Conservation (phyloP, 176 grass and related monocot genomes). For the Aegilops bicornis region DNA sequence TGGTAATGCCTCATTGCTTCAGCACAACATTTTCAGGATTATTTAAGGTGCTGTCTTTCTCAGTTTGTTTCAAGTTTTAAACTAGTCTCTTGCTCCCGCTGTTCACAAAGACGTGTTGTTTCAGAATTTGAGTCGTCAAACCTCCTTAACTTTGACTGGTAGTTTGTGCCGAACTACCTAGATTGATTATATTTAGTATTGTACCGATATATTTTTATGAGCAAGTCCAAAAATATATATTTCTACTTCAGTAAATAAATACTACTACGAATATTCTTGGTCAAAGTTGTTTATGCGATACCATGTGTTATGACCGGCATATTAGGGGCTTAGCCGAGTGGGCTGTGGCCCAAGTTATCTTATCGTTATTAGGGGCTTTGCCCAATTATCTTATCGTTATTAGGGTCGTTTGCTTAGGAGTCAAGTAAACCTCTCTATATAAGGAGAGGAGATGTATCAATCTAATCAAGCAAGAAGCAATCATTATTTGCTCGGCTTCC, state of each 20-base stretch:
- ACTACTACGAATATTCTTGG: not conserved
- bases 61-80: not conserved
- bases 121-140: not conserved
- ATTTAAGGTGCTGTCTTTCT: not conserved
- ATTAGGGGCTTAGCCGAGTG: no score
- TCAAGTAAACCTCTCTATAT: no score
- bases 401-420: no score
- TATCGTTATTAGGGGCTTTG: no score
- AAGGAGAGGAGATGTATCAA: no score
- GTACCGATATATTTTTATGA: not conserved
- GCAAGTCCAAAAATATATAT: no score
- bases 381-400: no score
- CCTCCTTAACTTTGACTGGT: not conserved
- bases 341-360: no score
- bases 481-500: no score
- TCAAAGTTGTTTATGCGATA: not conserved
- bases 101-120: not conserved
- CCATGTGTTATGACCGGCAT: no score
- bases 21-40: not conserved
- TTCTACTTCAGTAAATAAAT: not conserved
- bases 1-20: no score
- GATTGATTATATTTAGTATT: not conserved
- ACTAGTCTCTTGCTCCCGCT: not conserved
- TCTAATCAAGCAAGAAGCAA: no score
- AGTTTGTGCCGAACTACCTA: not conserved